Base-by-base conservation (phyloP, 2,329 filamentous ascomycete species). In the Chaetomium olivaceum region DNA sequence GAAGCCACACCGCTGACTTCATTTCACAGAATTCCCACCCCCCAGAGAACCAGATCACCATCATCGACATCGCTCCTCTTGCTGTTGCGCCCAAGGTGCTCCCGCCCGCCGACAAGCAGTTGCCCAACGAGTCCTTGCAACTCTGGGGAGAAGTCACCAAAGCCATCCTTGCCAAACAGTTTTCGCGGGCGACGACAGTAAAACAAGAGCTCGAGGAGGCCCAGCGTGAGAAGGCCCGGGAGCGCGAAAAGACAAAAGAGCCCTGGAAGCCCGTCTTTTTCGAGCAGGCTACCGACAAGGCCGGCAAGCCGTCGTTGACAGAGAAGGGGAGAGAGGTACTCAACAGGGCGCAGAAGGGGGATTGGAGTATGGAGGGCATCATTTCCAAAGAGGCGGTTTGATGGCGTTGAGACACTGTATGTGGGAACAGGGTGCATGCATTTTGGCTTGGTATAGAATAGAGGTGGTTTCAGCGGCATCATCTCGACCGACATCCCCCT, bases 191-290 rank as follows among this genome's bases (percentile, higher is more conserved):
- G 8, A 99, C 95, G 25, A 87, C 85, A 23, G 81, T 95, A 68
- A 99, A 99, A 81, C 87, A 92, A 67, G 92, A 96, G 73, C 86
- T 99, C 12, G 95, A 99, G 77, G 95, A 99, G 77, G 83, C 84
- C 52, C 95, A 99, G 80, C 85, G 95, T 36, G 86, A 91, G 73
- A 94, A 92, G 79, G 93, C 92, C 1, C 88, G 92, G 27, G 88
- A 94, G 75, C 85, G 95, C 52, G 90, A 94, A 75, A 83, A 84
- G 54, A 84, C 84, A 16, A 86, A 88, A 14, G 84, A 86, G 65
- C 85, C 87, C 39, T 99, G 91, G 88, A 83, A 89, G 70, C 95
- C 95, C n/a, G 84, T 92, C 52, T 99, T 96, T 80, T 99, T 99
- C 25, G 69, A 68, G 48, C 68, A 71, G 46, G 69, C 69, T 6